Percentiles rank a stretch among this genome's conserved stretches.
Conservation (phyloP, 1,139 yeast genomes). For the Yamadazyma taylorii region DNA sequence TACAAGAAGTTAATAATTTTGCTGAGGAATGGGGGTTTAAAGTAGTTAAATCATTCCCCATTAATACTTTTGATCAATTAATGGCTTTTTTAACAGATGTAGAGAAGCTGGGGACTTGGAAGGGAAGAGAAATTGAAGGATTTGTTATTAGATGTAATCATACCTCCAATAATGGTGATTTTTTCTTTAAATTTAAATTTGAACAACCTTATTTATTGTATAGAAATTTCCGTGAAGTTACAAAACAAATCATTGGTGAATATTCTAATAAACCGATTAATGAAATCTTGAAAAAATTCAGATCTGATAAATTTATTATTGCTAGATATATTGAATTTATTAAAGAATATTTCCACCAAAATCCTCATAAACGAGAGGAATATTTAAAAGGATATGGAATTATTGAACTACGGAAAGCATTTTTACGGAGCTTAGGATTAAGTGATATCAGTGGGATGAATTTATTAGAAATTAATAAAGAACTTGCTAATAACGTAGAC, state of each 20-base stretch:
- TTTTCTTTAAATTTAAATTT: slow-evolving; percentile 89
- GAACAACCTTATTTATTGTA: slow-evolving; percentile 93
- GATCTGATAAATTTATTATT: slow-evolving; percentile 58
- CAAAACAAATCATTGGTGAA: slow-evolving; percentile 53
- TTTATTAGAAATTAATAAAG: slow-evolving; percentile 25
- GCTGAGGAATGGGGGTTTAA: slow-evolving; percentile 75
- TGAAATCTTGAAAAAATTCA: slow-evolving; percentile 41
- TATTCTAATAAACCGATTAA: slow-evolving; percentile 29
- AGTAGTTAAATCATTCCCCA: slow-evolving; percentile 45
- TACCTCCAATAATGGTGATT: slow-evolving; percentile 26
- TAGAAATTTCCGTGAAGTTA: slow-evolving; percentile 86
- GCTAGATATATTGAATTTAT: slow-evolving; percentile 69
- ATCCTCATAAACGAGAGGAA: slow-evolving; percentile 44
- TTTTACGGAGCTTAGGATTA: slow-evolving; percentile 49
- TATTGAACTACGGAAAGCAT: slow-evolving; percentile 61
- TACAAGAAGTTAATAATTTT: slow-evolving; percentile 58
- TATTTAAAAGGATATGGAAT: slow-evolving; percentile 69
- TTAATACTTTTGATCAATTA: slow-evolving; percentile 40
- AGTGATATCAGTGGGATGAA: slow-evolving; percentile 34
- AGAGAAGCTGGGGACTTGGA: slow-evolving; percentile 68
- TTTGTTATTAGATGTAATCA: slow-evolving; percentile 75
- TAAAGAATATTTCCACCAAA: slow-evolving; percentile 47
- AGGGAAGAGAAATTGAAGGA: slow-evolving; percentile 81
- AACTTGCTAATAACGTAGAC: slow-evolving; percentile 15
- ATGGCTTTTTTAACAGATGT: slow-evolving; percentile 54